Evolutionary conservation across 2,329 filamentous ascomycete species (phyloP).

Genomic region (Byssochlamys sp.): DNA sequence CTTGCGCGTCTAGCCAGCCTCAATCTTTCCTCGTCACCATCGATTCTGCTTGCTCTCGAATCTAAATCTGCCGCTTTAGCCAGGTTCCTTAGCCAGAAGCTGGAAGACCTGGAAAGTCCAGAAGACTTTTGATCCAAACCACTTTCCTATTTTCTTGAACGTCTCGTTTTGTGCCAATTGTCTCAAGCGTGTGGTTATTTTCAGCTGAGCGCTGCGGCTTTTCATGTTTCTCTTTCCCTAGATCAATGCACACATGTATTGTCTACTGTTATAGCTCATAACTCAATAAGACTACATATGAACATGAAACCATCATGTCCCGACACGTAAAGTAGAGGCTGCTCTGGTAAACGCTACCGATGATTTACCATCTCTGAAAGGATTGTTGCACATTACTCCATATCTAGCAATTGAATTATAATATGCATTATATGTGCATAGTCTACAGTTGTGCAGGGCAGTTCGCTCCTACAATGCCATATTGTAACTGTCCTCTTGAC

Average conservation of each 20-base stretch:
- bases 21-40: constrained; percentile 29
- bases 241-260: neutral
- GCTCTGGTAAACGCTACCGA: no score
- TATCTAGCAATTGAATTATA: no score
- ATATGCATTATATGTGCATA: no score
- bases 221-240: neutral
- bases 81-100: constrained; percentile 30
- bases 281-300: neutral
- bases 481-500: no score
- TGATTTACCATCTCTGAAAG: no score
- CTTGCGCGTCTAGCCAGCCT: constrained; percentile 30
- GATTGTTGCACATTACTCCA: no score
- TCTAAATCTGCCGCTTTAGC: constrained; percentile 35
- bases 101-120: constrained; percentile 32
- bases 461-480: no score
- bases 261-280: neutral
- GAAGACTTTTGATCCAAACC: constrained; percentile 27
- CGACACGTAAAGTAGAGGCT: no score
- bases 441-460: no score
- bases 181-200: neutral
- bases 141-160: neutral
- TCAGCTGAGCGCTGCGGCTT: neutral
- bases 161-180: neutral
- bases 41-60: constrained; percentile 32
- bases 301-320: neutral